Base-by-base conservation (phyloP, 805 yeast genomes). In the Peterozyma xylosa region DNA sequence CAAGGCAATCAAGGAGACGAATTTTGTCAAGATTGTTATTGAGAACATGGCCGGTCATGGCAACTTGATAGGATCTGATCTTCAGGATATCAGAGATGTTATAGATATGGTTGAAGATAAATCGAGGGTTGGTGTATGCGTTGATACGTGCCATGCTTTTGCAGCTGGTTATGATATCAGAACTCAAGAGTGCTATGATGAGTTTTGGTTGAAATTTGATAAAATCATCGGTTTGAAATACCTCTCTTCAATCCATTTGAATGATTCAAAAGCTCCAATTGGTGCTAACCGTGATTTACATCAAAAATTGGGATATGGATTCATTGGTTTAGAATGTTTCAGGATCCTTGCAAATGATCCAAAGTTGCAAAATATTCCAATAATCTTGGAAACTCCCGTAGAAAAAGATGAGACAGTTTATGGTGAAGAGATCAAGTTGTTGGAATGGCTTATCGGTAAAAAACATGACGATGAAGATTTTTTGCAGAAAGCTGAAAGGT, bases 21-120 rank as follows among this genome's bases (percentile, higher is more conserved):
- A 65, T 6, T 82, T 78, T 57, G 98, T 93, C 30, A 90, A 83
- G 55, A 80, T 93, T 37, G 95, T 93, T 11, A 71, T 93, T 47
- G 99, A 93, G 57, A 93, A 91, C 57, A 93, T 93, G 99, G 96
- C 99, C 1, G 99, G 99, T 9, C 95, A 88, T 53, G 96, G 96
- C 2, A 83, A 86, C 49, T 73, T 91, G 48, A 83, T 93, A 36
- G 99, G 98, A 1, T 82, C 91, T 3, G 70, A 75, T 36, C 64
- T 91, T 29, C 78, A 84, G 50, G 98, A 93, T 56, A 68, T 93
- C 39, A 68, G 73, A 29, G 75, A 73, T 17, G 90, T 93, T 13
- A 87, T 93, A 37, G 82, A 76, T 33, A 56, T 78, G 70, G 76
- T 93, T n/a, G 84, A 88, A 1, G 76, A 89, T 56, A 90, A 90